Percentiles rank a stretch among this genome's conserved stretches.
Evolutionary conservation across 768 basidiomycete genomes (phyloP).

Genomic region (Collybia sordida): DNA sequence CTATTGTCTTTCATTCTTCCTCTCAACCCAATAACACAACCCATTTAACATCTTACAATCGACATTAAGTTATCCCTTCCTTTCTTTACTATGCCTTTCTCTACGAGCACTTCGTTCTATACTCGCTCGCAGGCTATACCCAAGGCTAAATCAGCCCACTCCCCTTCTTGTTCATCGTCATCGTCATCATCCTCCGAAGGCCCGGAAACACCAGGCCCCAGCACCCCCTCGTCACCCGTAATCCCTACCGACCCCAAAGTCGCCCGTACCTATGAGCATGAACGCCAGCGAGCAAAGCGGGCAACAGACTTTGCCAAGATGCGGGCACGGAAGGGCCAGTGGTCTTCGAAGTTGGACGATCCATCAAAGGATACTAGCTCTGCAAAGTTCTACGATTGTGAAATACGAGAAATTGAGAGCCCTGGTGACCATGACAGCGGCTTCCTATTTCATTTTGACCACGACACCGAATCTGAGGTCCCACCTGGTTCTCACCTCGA

Average conservation of each 20-base stretch:
- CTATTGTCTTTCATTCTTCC: not conserved
- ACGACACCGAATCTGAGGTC: not conserved
- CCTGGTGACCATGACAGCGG: constrained; percentile 19
- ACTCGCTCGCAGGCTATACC: constrained; percentile 1
- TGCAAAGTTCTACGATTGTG: not conserved
- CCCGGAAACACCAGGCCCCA: constrained; percentile 6
- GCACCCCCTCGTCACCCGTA: constrained; percentile 13
- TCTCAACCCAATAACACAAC: constrained; percentile 1
- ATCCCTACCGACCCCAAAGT: constrained; percentile 30
- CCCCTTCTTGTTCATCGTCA: not conserved
- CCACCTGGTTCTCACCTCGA: constrained; percentile 5
- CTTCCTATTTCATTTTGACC: too few relatives aligned
- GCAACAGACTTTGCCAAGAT: constrained; percentile 37
- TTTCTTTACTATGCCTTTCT: constrained; percentile 8
- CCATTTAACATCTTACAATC: not conserved
- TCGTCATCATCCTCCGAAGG: not conserved
- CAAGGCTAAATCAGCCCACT: not conserved
- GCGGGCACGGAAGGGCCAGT: constrained; percentile 30
- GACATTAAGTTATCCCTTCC: not conserved
- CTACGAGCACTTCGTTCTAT: constrained; percentile 5
- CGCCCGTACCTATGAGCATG: constrained; percentile 47
- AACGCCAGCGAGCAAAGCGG: constrained; percentile 45
- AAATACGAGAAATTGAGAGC: constrained; percentile 19
- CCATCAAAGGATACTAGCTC: not conserved
- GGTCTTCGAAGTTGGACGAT: constrained; percentile 1